phyloP scores from a whole-genome alignment of 2,329 filamentous ascomycete genomes.

The Nemania sp. region DNA sequence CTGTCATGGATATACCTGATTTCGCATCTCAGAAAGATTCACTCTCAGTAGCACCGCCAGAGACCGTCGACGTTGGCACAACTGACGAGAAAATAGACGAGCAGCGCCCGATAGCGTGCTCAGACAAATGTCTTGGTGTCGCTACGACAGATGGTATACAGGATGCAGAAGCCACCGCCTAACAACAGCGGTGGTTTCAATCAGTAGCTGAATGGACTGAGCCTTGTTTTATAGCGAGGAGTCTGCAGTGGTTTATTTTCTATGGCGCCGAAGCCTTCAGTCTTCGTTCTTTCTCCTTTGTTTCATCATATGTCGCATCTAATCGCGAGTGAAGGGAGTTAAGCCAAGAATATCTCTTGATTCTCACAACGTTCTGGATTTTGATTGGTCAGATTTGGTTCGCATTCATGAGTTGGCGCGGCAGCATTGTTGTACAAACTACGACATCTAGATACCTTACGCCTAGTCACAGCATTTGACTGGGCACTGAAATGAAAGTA shows the following conservation, averaged over 20 bases:
- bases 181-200: constrained; percentile 6
- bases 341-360: neutral
- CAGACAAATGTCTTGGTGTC: constrained; percentile 32
- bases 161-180: constrained; percentile 23
- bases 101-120: constrained; percentile 25
- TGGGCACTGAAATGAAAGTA: neutral
- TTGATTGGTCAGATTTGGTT: neutral
- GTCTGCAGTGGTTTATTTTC: constrained; percentile 7
- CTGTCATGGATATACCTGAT: constrained; percentile 7
- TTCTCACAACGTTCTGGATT: constrained; percentile 12
- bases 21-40: constrained; percentile 21
- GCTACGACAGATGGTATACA: constrained; percentile 20
- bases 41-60: constrained; percentile 17
- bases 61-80: constrained; percentile 28
- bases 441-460: constrained; percentile 14
- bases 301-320: neutral
- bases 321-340: neutral
- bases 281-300: constrained; percentile 1
- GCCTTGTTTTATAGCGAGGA: constrained; percentile 13
- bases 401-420: constrained; percentile 12
- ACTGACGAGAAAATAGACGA: constrained; percentile 27
- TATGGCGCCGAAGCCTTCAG: constrained; percentile 3
- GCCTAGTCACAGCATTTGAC: constrained; percentile 2
- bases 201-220: neutral
- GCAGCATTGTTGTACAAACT: constrained; percentile 15